Conservation (phyloP, 2,329 filamentous ascomycete species). For the Diaporthe citrichinensis region DNA sequence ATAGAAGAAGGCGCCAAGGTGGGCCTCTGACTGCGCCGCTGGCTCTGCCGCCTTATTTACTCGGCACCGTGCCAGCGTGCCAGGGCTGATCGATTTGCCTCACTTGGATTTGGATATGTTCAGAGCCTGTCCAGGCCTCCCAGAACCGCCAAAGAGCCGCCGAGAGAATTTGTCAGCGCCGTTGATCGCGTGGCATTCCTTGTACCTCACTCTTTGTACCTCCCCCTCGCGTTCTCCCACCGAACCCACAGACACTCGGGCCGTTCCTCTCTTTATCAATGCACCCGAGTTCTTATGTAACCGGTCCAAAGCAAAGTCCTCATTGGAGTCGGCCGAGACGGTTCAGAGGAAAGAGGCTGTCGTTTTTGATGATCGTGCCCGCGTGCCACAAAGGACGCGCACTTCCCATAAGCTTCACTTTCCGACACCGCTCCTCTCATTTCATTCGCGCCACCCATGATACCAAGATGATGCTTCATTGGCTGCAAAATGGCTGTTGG, state of each 20-base stretch:
- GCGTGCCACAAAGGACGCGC: background rate
- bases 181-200: background rate
- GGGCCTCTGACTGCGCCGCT: background rate
- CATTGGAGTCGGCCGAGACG: background rate
- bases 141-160: no score
- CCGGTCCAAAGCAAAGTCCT: background rate
- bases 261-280: background rate
- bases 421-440: conserved; percentile 6
- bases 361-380: no score
- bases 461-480: background rate
- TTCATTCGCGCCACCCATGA: conserved; percentile 1
- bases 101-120: background rate
- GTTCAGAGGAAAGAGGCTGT: background rate
- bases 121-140: no score
- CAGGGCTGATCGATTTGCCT: background rate
- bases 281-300: background rate
- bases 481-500: conserved; percentile 4
- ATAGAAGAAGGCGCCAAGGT: background rate
- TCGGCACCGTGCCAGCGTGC: background rate
- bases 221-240: background rate
- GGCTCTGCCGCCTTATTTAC: background rate
- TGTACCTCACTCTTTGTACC: background rate
- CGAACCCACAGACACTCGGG: background rate
- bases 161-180: background rate
- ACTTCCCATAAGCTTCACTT: background rate